These are phyloP conservation scores for Gaillardinia entomophila DNA, from an alignment of 805 yeast genomes.

Conservation along the genomic window DNA sequence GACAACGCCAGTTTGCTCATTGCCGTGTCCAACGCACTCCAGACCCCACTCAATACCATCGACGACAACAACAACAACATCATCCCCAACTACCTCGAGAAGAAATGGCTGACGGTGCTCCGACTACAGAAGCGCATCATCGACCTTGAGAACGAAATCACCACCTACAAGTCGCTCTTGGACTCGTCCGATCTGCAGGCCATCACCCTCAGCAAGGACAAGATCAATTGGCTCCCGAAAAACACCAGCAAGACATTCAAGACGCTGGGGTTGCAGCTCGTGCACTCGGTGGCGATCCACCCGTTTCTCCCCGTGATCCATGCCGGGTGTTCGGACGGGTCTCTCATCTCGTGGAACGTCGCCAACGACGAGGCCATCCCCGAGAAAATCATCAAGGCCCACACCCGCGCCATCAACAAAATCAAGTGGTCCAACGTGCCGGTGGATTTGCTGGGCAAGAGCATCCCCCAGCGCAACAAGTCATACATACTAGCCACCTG, in stretches of 20 bases:
- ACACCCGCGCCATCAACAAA: conserved; percentile 61
- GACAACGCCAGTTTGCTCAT: conserved; percentile 9
- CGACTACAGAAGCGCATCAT: conserved; percentile 69
- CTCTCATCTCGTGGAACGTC: conserved; percentile 65
- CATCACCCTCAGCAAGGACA: conserved; percentile 14
- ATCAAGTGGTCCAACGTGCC: conserved; percentile 47
- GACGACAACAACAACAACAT: conserved; percentile 22
- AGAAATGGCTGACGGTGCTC: conserved; percentile 84
- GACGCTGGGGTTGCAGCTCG: conserved; percentile 51
- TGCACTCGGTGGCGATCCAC: conserved; percentile 65
- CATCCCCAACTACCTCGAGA: conserved; percentile 48
- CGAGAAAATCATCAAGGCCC: conserved; percentile 62
- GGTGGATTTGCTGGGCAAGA: conserved; percentile 18
- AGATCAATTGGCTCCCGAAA: conserved; percentile 60
- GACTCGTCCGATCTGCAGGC: conserved; percentile 20
- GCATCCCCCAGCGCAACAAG: conserved; percentile 20
- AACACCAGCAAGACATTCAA: conserved; percentile 36
- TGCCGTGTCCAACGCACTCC: conserved; percentile 3
- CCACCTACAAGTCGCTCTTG: conserved; percentile 42
- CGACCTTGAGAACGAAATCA: conserved; percentile 59
- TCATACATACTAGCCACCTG: conserved; percentile 41
- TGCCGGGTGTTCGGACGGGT: conserved; percentile 69
- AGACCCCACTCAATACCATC: conserved; percentile 5
- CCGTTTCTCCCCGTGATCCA: conserved; percentile 64
- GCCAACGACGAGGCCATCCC: conserved; percentile 52